Evolutionary conservation across 345 rosid genomes (phyloP), one percentile per base, ranked within the genome.

Genomic region (Abelmoschus esculentus): DNA sequence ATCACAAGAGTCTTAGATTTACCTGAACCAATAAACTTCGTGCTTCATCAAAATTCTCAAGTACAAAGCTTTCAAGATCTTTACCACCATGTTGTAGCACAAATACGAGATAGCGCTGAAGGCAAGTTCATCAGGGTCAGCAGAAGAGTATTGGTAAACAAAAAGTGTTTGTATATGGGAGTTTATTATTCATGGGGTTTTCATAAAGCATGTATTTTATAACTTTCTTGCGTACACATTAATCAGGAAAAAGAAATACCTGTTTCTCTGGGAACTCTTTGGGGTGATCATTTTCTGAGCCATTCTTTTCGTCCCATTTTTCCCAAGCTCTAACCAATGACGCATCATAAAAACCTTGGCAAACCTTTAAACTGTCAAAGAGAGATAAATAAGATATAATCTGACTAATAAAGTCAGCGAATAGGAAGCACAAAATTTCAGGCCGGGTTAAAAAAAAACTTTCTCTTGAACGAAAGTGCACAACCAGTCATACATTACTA

Each of bases 81-180:
- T 88, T 85, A 26, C 99, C 99, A 14, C 99, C 99, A 75, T 95
- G 99, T 82, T 86, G 89, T 67, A 95, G 77, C 73, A 91, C 91
- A 83, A 95, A 91, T 71, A 90, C 89, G 28, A 91, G 85, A 74
- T 86, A 90, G 70, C 93, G 74, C 99, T 95, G 86, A 75, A 76
- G 59, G 62, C 54, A 83, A 63, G 64, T 70, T 58, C 70, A 69
- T 61, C 63, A 74, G 14, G 14, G 62, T 42, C 55, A 47, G 70
- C 75, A 50, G 73, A 70, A 38, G 61, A 54, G 34, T 53, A 29
- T 57, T 69, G 7, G 73, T 31, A 53, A 9, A 61, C 40, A 32
- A 49, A 54, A 42, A 56, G 19, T 44, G 44, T 42, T 62, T 9
- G 59, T 55, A 46, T 15, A 12, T 49, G 0, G 7, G 18, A 4